A percentile compares a stretch with the other conserved stretches of the same genome.
Conservation (phyloP, 176 grass and related monocot genomes). For the Oropetium thomaeum region DNA sequence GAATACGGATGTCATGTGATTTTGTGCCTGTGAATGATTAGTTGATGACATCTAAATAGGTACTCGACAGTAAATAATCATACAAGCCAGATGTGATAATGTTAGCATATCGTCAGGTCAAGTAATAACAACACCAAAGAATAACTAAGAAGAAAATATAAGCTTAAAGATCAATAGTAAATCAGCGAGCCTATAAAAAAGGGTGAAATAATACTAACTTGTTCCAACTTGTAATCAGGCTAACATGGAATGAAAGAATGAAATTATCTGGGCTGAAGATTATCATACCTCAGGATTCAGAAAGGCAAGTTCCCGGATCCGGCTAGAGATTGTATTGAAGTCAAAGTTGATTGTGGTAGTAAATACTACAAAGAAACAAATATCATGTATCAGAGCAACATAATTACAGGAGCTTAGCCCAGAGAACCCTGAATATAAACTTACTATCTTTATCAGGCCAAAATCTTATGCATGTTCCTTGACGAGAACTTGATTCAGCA, state of each 20-base stretch:
- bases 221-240: not conserved
- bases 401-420: slow-evolving; percentile 15
- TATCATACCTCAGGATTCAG: slow-evolving; percentile 83
- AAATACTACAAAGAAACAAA: slow-evolving; percentile 72
- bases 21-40: not conserved
- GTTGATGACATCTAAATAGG: not conserved
- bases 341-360: slow-evolving; percentile 78
- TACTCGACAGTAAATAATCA: not conserved
- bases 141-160: not conserved
- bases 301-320: slow-evolving; percentile 95
- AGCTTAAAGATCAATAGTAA: slow-evolving; percentile 6
- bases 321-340: slow-evolving; percentile 83
- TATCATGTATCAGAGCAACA: not conserved
- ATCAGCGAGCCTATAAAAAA: slow-evolving; percentile 17
- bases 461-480: slow-evolving; percentile 77
- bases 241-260: not conserved
- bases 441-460: slow-evolving; percentile 97
- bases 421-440: slow-evolving; percentile 27
- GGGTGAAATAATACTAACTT: slow-evolving; percentile 3
- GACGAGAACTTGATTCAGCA: slow-evolving; percentile 48
- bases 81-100: not conserved
- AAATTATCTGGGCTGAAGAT: not conserved
- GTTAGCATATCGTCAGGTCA: not conserved
- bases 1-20: not conserved
- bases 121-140: not conserved